Base-by-base conservation (phyloP, 2,329 filamentous ascomycete genomes). In the Rosellinia necatrix region DNA sequence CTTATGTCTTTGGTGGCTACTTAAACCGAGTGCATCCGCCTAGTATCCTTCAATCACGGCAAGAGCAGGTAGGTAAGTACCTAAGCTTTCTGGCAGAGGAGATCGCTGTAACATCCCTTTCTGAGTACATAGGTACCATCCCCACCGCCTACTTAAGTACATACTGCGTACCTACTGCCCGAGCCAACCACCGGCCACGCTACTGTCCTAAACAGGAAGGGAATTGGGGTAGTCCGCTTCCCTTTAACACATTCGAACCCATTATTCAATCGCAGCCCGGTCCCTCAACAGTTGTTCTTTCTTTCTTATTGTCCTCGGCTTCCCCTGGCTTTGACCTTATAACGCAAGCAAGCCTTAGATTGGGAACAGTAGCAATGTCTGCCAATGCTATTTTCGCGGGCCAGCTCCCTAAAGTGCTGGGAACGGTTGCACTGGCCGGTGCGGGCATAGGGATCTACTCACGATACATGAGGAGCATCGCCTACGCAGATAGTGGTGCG, bases 401-500 rank as follows among this genome's bases (percentile, higher is more conserved):
- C 9, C 48, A 12, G 12, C 40, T 61, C 29, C 32, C 56, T 4
- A 27, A 37, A 6, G 37, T 56, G 9, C 4, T 64, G 17, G 58
- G 55, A 40, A 44, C 42, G 7, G 51, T 56, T 35, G 60, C 53
- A 6, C 29, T 64, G 19, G 62, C 64, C 22, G 63, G 66, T 10
- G 15, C 66, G 7, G 62, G 69, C 7, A 27, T 64, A 27, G 62
- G 64, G 1, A 24, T 68, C 12, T 68, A 68, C 46, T 68, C 63
- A 30, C 62, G 58, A 21, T 64, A 62, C 32, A 60, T 63, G 34
- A 63, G 55, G 19, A 56, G 17, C 22, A 51, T 63, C 7, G 68
- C 62, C 3, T 56, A 66, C 21, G 69, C 69, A 8, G 66, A 68
- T 29, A 64, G 57, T 6, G 67, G 64, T 9, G 59, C 60, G 10